These are phyloP conservation scores for Trichoderma gamsii DNA, from an alignment of 495 filamentous ascomycete species.

Conservation along the genomic window DNA sequence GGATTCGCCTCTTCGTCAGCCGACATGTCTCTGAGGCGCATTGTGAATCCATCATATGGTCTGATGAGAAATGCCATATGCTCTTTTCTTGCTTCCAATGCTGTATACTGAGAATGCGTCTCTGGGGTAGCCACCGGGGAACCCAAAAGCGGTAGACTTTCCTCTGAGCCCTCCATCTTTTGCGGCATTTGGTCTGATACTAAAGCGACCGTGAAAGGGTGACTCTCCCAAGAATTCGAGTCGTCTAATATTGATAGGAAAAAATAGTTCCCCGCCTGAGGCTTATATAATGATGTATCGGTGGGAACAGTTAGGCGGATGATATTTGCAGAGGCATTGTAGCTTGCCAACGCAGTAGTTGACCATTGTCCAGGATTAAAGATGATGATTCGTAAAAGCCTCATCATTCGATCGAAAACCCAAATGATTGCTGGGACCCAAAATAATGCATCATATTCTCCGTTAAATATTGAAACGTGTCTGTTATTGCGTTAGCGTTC, in stretches of 20 bases:
- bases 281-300: slow-evolving; percentile 28
- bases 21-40: slow-evolving; percentile 32
- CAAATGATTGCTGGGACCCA: slow-evolving; percentile 48
- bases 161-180: neutral
- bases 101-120: neutral
- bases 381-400: slow-evolving; percentile 41
- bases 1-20: slow-evolving; percentile 17
- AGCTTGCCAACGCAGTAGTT: slow-evolving; percentile 31
- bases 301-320: slow-evolving; percentile 43
- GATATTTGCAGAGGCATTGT: slow-evolving; percentile 45
- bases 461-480: slow-evolving; percentile 45
- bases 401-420: slow-evolving; percentile 44
- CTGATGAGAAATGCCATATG: slow-evolving; percentile 23
- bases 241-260: slow-evolving; percentile 50
- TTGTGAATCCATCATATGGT: slow-evolving; percentile 46
- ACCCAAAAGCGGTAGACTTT: slow-evolving; percentile 1
- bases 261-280: slow-evolving; percentile 49
- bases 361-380: slow-evolving; percentile 31
- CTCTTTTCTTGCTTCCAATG: neutral
- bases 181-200: neutral
- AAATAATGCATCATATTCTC: slow-evolving; percentile 47
- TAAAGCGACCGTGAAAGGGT: slow-evolving; percentile 52
- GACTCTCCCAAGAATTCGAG: slow-evolving; percentile 50
- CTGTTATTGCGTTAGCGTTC: slow-evolving; percentile 24
- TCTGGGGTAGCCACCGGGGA: neutral